These are phyloP conservation scores for Lentinula edodes DNA, from an alignment of 768 basidiomycete genomes.

Conservation along the genomic window DNA sequence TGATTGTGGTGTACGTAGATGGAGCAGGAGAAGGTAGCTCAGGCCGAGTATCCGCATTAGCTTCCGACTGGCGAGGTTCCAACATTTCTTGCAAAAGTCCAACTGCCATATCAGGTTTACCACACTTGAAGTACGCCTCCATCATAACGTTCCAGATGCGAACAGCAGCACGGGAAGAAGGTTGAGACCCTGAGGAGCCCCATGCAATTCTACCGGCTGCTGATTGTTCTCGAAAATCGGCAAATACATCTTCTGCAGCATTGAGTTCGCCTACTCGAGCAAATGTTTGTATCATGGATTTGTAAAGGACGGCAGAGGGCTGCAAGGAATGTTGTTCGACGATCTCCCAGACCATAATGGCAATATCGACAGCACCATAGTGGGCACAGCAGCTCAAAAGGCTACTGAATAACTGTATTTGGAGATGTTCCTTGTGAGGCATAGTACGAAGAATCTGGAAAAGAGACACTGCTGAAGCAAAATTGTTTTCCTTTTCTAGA, in stretches of 20 bases:
- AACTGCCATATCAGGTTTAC: constrained; percentile 57
- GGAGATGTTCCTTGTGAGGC: constrained; percentile 24
- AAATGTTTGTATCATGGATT: constrained; percentile 55
- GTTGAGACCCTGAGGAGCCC: constrained; percentile 6
- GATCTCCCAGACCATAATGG: constrained; percentile 60
- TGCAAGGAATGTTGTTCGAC: constrained; percentile 39
- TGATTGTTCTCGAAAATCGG: constrained; percentile 45
- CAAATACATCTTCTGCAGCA: constrained; percentile 54
- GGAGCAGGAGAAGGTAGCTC: constrained; percentile 46
- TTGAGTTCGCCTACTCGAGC: constrained; percentile 42
- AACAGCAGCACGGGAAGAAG: constrained; percentile 31
- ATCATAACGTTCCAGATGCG: constrained; percentile 75
- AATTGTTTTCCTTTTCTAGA: constrained; percentile 63
- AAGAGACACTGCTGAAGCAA: constrained; percentile 63
- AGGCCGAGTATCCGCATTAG: constrained; percentile 9
- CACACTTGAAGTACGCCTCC: constrained; percentile 61
- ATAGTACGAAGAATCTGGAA: constrained; percentile 56
- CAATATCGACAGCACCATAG: constrained; percentile 52
- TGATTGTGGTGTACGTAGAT: constrained; percentile 58
- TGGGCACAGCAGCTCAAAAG: constrained; percentile 61
- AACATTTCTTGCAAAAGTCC: constrained; percentile 70
- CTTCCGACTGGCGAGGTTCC: constrained; percentile 28
- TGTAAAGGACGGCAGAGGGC: constrained; percentile 37
- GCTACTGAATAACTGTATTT: constrained; percentile 35
- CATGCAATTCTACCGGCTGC: constrained; percentile 30